Evolutionary conservation across 2,329 filamentous ascomycete species (phyloP), one percentile per base, ranked within the genome.

Genomic region (Falciphora oryzae): DNA sequence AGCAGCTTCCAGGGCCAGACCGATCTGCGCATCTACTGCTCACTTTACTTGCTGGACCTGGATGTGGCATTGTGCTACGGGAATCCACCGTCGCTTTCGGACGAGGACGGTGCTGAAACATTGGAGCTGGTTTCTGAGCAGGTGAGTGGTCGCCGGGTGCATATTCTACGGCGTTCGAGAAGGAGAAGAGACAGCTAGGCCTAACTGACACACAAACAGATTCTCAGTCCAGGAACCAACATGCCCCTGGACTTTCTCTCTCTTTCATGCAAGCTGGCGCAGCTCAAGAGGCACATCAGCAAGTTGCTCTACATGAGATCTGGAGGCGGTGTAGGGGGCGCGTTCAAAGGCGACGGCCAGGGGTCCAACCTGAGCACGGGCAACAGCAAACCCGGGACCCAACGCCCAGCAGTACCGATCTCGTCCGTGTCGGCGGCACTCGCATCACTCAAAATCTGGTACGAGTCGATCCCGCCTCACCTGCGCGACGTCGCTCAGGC

Each of bases 241-340:
- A 71, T 72, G 68, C 71, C 71, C 1, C 67, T 71, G 4, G 68
- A 69, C 62, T 73, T 70, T 58, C 69, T 72, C 28, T 63, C 68
- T 0, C 66, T 69, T 4, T 69, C 69, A 2, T 70, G 70, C 60
- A 65, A 67, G 59, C 67, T 73, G 3, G 67, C 66, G 1, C 69
- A 69, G 59, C 68, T 72, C 44, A 68, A 68, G 50, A 68, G 71
- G 1, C 66, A 62, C 2, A 66, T 70, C 25, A 66, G 66, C 64
- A 59, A 64, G 44, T 62, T 70, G 10, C 66, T 70, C 13, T 70
- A 70, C 50, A 31, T 63, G 44, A 63, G 56, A 27, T 57, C 62
- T 13, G 57, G 56, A 2, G 53, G 60, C 14, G 57, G 27, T 11
- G 38, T 38, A 50, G 56, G 53, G 14, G 53, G 56, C 1, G 25